These are phyloP conservation scores for Colletotrichum chlorophyti DNA, from an alignment of 2,329 filamentous ascomycete genomes.

Conservation along the genomic window DNA sequence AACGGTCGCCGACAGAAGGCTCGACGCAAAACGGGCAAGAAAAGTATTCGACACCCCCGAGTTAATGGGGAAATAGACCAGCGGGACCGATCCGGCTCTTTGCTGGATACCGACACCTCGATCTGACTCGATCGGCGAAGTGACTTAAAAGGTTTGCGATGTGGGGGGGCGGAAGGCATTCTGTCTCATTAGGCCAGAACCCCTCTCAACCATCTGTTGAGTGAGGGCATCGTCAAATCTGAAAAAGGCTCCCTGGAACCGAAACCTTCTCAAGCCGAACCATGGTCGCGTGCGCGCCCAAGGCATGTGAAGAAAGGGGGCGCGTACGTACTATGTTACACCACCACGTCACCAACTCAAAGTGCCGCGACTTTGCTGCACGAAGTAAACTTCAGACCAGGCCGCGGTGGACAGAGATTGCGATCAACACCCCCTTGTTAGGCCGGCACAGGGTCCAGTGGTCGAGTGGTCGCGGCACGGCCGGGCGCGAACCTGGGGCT, in stretches of 20 bases:
- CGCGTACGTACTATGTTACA: too few relatives aligned
- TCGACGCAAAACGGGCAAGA: too few relatives aligned
- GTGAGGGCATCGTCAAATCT: not conserved
- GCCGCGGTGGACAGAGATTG: slow-evolving; percentile 5
- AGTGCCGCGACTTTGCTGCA: slow-evolving; percentile 8
- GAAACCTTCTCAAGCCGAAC: not conserved
- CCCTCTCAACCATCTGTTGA: not conserved
- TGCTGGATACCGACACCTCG: too few relatives aligned
- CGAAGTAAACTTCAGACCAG: slow-evolving; percentile 9
- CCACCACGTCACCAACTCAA: slow-evolving; percentile 22
- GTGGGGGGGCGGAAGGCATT: too few relatives aligned
- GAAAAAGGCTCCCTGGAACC: not conserved
- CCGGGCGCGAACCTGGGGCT: not conserved
- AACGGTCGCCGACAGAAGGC: too few relatives aligned
- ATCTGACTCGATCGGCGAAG: too few relatives aligned
- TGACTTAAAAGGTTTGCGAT: too few relatives aligned
- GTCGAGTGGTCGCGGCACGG: not conserved
- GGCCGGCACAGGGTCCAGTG: slow-evolving; percentile 2
- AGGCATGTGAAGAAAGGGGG: slow-evolving; percentile 22
- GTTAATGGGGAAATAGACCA: too few relatives aligned
- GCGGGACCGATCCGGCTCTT: too few relatives aligned
- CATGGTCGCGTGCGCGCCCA: slow-evolving; percentile 12
- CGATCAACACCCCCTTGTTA: slow-evolving; percentile 6
- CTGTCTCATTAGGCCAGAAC: too few relatives aligned
- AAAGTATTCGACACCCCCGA: too few relatives aligned